Percentiles rank a stretch among this genome's conserved stretches.
Conservation (phyloP, 2,329 filamentous ascomycete species). For the Teratosphaeria pseudoeucalypti region DNA sequence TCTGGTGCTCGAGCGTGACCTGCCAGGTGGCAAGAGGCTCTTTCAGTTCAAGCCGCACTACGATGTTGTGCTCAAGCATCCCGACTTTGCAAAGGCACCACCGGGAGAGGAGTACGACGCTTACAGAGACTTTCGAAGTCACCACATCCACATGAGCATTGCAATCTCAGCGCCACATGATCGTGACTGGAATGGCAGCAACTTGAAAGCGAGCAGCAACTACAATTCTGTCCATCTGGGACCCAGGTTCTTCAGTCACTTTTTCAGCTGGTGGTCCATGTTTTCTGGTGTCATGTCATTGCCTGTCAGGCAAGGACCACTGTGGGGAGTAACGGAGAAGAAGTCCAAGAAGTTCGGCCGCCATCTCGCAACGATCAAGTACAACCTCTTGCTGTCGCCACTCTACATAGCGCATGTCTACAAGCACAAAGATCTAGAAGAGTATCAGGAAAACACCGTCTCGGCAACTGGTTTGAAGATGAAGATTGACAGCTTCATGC, state of each 20-base stretch:
- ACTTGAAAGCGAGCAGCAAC: slow-evolving; percentile 66
- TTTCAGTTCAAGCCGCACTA: slow-evolving; percentile 93
- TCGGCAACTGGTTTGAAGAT: slow-evolving; percentile 96
- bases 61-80: slow-evolving; percentile 74
- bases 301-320: slow-evolving; percentile 78
- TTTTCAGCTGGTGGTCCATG: slow-evolving; percentile 95
- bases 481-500: slow-evolving; percentile 90
- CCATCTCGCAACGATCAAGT: slow-evolving; percentile 97
- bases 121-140: slow-evolving; percentile 90
- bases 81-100: slow-evolving; percentile 55
- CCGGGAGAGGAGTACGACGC: slow-evolving; percentile 64
- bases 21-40: slow-evolving; percentile 59
- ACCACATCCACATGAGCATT: slow-evolving; percentile 92
- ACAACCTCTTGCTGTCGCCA: slow-evolving; percentile 83
- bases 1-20: slow-evolving; percentile 80
- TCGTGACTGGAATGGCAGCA: slow-evolving; percentile 72
- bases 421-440: slow-evolving; percentile 92
- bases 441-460: slow-evolving; percentile 65
- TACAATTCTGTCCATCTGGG: slow-evolving; percentile 96
- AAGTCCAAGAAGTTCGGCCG: slow-evolving; percentile 97
- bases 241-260: slow-evolving; percentile 94
- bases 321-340: slow-evolving; percentile 90
- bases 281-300: slow-evolving; percentile 93
- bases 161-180: slow-evolving; percentile 79
- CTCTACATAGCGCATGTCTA: slow-evolving; percentile 95